A percentile compares a stretch with the other conserved stretches of the same genome.
Conservation (phyloP, 257 asterid genomes). For the Thymus quinquecostatus region DNA sequence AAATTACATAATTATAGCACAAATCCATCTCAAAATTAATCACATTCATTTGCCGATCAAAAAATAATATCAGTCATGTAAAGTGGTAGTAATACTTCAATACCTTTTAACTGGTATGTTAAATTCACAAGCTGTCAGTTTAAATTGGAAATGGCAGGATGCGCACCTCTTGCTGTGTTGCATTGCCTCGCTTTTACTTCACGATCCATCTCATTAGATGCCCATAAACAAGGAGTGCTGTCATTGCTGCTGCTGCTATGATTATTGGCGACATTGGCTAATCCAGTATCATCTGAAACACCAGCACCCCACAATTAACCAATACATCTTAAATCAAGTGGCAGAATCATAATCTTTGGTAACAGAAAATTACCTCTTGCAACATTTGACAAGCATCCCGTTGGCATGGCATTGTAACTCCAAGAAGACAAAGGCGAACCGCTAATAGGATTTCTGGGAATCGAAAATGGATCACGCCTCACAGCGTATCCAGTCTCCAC, state of each 20-base stretch:
- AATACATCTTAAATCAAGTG: slow-evolving; percentile 12
- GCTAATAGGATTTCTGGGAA: slow-evolving; percentile 43
- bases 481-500: slow-evolving; percentile 48
- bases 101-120: not conserved
- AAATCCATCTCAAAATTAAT: not conserved
- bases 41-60: not conserved
- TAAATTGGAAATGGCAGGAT: not conserved
- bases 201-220: slow-evolving; percentile 37
- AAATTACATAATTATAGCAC: not conserved
- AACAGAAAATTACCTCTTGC: slow-evolving; percentile 51
- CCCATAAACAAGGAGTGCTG: slow-evolving; percentile 48
- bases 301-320: not conserved
- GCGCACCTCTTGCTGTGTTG: slow-evolving; percentile 56
- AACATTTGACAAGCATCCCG: slow-evolving; percentile 37
- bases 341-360: not conserved
- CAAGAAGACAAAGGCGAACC: slow-evolving; percentile 54
- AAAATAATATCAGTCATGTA: not conserved
- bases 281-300: slow-evolving; percentile 55
- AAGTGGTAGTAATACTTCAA: not conserved
- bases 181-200: slow-evolving; percentile 40
- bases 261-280: slow-evolving; percentile 42
- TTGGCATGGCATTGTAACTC: slow-evolving; percentile 46
- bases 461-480: slow-evolving; percentile 51
- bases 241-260: slow-evolving; percentile 73
- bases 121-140: not conserved